phyloP scores from a whole-genome alignment of 257 asterid species.

The Henckelia pumila region DNA sequence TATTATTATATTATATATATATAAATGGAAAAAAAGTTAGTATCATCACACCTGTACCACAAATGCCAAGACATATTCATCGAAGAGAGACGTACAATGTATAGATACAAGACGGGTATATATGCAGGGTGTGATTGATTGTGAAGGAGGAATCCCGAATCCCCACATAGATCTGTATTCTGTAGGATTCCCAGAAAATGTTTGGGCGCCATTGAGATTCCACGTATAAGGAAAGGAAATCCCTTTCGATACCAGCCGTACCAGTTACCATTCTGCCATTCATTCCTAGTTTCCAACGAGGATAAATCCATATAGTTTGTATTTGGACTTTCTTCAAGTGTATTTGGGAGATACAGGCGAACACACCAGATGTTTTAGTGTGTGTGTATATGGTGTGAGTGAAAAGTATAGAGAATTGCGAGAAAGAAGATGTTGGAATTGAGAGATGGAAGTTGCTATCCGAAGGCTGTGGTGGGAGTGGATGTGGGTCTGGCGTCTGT shows the following conservation, averaged over 20 bases:
- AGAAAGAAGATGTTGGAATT: conserved; percentile 32
- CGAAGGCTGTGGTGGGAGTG: conserved; percentile 36
- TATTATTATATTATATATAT: too few species aligned
- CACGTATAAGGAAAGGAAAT: not conserved
- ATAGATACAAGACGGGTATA: not conserved
- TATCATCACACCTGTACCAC: not conserved
- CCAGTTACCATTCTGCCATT: not conserved
- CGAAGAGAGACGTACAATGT: not conserved
- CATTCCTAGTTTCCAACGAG: not conserved
- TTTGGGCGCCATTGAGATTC: not conserved
- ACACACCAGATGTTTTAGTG: not conserved
- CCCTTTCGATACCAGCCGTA: not conserved
- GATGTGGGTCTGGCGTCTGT: conserved; percentile 36
- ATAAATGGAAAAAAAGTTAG: too few species aligned
- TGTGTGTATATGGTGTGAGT: not conserved
- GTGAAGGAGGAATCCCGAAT: not conserved
- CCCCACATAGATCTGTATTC: not conserved
- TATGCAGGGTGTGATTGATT: not conserved
- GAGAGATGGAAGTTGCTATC: conserved; percentile 33
- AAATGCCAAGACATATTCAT: too few species aligned
- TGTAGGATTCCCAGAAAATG: not conserved
- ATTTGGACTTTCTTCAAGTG: not conserved
- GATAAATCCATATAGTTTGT: not conserved
- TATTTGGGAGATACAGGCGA: not conserved
- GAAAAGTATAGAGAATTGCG: not conserved